phyloP scores from a whole-genome alignment of 192 early-diverging fungal genomes.

The Coemansia erecta region DNA sequence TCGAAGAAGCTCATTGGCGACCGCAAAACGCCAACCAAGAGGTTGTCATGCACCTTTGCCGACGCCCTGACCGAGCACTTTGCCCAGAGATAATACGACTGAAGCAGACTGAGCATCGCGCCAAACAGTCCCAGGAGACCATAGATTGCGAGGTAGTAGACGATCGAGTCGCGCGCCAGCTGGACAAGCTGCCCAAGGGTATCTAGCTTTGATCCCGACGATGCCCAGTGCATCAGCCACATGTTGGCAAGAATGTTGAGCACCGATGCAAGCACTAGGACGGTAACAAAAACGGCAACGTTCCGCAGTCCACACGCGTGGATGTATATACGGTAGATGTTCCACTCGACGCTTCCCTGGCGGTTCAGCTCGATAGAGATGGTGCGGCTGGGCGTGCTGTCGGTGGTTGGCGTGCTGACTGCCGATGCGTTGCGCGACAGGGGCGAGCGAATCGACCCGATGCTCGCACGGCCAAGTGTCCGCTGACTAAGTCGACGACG shows the following conservation, averaged over 20 bases:
- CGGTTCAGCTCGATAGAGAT: conserved; percentile 80
- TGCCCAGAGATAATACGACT: conserved; percentile 81
- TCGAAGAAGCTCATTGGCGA: conserved; percentile 80
- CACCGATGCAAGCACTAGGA: conserved; percentile 58
- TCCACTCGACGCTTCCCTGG: conserved; percentile 75
- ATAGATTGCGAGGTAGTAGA: conserved; percentile 75
- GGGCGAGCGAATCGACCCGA: conserved; percentile 15
- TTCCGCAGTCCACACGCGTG: conserved; percentile 66
- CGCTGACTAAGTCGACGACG: conserved; percentile 36
- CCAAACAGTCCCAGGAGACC: conserved; percentile 74
- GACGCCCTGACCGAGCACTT: conserved; percentile 73
- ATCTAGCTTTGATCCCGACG: conserved; percentile 52
- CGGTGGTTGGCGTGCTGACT: too few relatives aligned
- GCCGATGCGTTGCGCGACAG: too few relatives aligned
- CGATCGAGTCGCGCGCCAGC: conserved; percentile 47
- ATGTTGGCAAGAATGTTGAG: conserved; percentile 61
- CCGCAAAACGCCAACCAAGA: conserved; percentile 64
- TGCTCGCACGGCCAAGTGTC: conserved; percentile 54
- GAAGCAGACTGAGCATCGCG: conserved; percentile 67
- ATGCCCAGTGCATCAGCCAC: conserved; percentile 77
- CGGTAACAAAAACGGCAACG: conserved; percentile 59
- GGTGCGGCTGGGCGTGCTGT: conserved; percentile 5
- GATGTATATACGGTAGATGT: conserved; percentile 81
- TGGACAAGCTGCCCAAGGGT: not conserved
- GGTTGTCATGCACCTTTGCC: conserved; percentile 62